Evolutionary conservation across 768 basidiomycete species (phyloP).

Genomic region (Xanthoconium stramineum): DNA sequence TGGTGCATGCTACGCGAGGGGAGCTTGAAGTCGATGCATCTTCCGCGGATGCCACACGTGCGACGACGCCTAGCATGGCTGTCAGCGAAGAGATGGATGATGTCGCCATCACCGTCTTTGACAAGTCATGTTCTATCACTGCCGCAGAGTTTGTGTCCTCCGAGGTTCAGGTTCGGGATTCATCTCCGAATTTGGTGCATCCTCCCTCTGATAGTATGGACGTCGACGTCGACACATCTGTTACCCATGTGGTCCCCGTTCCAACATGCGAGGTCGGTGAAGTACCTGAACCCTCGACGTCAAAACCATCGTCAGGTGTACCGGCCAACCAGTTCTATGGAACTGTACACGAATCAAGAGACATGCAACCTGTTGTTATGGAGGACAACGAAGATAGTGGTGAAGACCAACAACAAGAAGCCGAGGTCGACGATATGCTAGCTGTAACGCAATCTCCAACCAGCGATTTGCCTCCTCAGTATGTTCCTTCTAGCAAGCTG

Average conservation of each 20-base stretch:
- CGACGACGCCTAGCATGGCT: conserved; percentile 19
- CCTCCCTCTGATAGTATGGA: conserved; percentile 28
- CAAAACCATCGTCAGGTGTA: conserved; percentile 13
- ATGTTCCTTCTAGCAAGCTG: conserved; percentile 1
- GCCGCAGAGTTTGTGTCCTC: conserved; percentile 6
- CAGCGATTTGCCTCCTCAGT: conserved; percentile 20
- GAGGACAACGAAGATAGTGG: conserved; percentile 25
- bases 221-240: conserved; percentile 14
- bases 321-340: conserved; percentile 25
- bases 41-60: conserved; percentile 16
- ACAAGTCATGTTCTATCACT: conserved; percentile 18
- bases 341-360: background rate
- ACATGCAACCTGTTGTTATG: background rate
- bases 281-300: background rate
- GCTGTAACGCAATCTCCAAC: conserved; percentile 16
- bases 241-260: background rate
- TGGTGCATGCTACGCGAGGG: background rate
- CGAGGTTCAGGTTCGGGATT: conserved; percentile 9
- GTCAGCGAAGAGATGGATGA: conserved; percentile 16
- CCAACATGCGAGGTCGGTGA: background rate
- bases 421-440: conserved; percentile 32
- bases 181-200: conserved; percentile 16
- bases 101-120: conserved; percentile 3
- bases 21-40: conserved; percentile 16
- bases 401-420: conserved; percentile 31